These are phyloP conservation scores for Pseudogymnoascus sp. DNA, from an alignment of 2,329 filamentous ascomycete species.

Conservation along the genomic window DNA sequence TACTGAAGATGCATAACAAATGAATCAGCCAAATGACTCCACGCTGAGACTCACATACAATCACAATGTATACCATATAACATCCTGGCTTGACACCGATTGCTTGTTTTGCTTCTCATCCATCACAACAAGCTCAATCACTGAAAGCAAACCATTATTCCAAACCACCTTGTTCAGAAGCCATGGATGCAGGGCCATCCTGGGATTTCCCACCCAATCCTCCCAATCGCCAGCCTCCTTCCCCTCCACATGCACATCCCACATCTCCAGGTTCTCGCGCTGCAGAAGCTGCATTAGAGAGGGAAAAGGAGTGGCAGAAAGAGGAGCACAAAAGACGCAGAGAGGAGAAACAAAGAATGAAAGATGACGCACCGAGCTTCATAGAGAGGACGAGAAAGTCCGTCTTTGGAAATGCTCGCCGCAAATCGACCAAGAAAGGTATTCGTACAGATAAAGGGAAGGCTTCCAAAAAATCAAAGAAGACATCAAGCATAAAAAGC, in stretches of 20 bases:
- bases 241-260: background rate
- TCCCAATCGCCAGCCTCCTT: background rate
- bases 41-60: background rate
- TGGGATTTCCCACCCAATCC: background rate
- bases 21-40: background rate
- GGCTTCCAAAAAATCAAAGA: background rate
- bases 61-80: background rate
- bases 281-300: background rate
- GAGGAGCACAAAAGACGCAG: background rate
- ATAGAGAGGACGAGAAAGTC: background rate
- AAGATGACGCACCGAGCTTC: background rate
- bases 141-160: background rate
- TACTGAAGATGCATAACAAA: background rate
- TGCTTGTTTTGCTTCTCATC: background rate
- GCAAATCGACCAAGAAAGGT: background rate
- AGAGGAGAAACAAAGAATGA: background rate
- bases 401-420: background rate
- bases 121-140: background rate
- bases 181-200: background rate
- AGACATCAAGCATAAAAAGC: background rate
- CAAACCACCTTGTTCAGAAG: background rate
- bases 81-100: background rate
- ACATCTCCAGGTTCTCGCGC: background rate
- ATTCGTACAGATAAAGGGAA: background rate
- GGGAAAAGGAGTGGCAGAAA: background rate